Evolutionary conservation across 2,329 filamentous ascomycete genomes (phyloP).

Genomic region (Alternaria novae-zelandiae): DNA sequence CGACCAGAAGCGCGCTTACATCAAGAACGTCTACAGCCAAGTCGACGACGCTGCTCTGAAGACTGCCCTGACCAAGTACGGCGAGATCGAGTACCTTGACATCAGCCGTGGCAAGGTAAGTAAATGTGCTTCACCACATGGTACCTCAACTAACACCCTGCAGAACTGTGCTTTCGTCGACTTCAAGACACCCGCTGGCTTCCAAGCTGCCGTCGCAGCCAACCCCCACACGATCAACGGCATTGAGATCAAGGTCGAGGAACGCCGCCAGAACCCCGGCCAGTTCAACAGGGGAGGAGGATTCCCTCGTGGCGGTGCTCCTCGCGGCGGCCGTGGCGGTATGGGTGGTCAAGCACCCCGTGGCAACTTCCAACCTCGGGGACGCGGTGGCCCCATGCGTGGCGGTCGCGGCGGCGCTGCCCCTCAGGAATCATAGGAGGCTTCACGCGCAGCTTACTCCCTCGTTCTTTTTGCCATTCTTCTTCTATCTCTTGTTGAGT

Average conservation of each 20-base stretch:
- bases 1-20: slow-evolving; percentile 82
- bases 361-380: slow-evolving; percentile 73
- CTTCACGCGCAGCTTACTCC: not conserved
- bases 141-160: slow-evolving; percentile 20
- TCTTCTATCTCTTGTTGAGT: slow-evolving; percentile 21
- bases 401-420: slow-evolving; percentile 54
- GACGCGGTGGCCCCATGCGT: slow-evolving; percentile 67
- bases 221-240: slow-evolving; percentile 87
- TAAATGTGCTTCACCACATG: not conserved
- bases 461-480: slow-evolving; percentile 11
- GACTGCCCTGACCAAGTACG: slow-evolving; percentile 72
- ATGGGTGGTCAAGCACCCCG: slow-evolving; percentile 63
- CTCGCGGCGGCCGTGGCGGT: slow-evolving; percentile 70
- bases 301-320: slow-evolving; percentile 51
- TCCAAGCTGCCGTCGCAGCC: slow-evolving; percentile 79
- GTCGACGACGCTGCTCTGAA: slow-evolving; percentile 77
- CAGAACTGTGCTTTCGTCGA: slow-evolving; percentile 98
- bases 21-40: slow-evolving; percentile 94
- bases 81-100: slow-evolving; percentile 68
- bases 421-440: slow-evolving; percentile 43
- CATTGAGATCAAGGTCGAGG: slow-evolving; percentile 85
- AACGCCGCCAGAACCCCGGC: slow-evolving; percentile 70
- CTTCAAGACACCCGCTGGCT: slow-evolving; percentile 80
- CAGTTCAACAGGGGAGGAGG: slow-evolving; percentile 42
- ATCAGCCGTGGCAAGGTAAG: slow-evolving; percentile 76